Evolutionary conservation across 495 filamentous ascomycete genomes (phyloP).

Genomic region (Gamarada debralockiae): DNA sequence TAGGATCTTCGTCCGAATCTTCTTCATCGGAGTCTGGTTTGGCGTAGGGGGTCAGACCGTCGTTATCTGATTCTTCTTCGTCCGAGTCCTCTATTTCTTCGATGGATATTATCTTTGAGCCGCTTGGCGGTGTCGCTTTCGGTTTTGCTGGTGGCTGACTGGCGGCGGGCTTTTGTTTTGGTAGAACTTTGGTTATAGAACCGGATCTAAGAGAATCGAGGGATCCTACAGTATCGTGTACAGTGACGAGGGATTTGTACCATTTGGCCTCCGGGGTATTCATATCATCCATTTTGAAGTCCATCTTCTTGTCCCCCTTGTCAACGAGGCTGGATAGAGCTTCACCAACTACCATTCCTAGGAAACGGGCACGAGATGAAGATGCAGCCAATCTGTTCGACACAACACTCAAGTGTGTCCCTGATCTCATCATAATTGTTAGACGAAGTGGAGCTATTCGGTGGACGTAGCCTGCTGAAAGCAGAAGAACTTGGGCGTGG

Average conservation of each 20-base stretch:
- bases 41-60: slow-evolving; percentile 75
- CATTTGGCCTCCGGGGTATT: slow-evolving; percentile 66
- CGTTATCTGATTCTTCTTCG: slow-evolving; percentile 40
- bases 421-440: slow-evolving; percentile 61
- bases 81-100: slow-evolving; percentile 55
- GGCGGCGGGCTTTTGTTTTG: slow-evolving; percentile 12
- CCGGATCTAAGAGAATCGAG: slow-evolving; percentile 33
- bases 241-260: slow-evolving; percentile 64
- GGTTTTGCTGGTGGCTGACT: slow-evolving; percentile 22
- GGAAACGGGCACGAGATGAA: slow-evolving; percentile 68
- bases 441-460: slow-evolving; percentile 57
- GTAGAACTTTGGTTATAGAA: slow-evolving; percentile 6
- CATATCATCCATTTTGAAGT: slow-evolving; percentile 82
- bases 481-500: slow-evolving; percentile 73
- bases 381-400: slow-evolving; percentile 83
- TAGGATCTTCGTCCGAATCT: slow-evolving; percentile 91
- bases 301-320: slow-evolving; percentile 63
- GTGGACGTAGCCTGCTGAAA: slow-evolving; percentile 73
- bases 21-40: slow-evolving; percentile 92
- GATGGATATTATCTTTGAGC: slow-evolving; percentile 55
- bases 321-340: slow-evolving; percentile 79
- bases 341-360: slow-evolving; percentile 88
- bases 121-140: slow-evolving; percentile 14
- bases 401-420: slow-evolving; percentile 67
- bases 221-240: slow-evolving; percentile 61